Evolutionary conservation across 108 stramenopile species (phyloP), one percentile per base, ranked within the genome.

Genomic region (Mediolabrus comicus): DNA sequence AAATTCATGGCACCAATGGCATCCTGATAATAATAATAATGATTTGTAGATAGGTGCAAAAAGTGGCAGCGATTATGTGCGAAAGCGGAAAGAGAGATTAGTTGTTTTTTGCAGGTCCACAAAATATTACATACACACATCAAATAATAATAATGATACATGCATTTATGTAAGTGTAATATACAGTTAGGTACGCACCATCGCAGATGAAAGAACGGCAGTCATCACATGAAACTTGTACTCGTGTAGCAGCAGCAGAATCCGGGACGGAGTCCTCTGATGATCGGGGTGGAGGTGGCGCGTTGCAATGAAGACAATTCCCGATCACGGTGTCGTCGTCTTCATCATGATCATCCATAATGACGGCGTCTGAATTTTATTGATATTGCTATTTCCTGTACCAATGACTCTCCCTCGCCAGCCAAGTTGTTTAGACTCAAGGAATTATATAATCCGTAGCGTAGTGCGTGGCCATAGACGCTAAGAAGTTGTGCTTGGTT

Each of bases 1-100:
- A 67, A 82, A 96, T 72, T 93, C 92, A 65, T 96, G 95, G 77
- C 95, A 96, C 95, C 95, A 93, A 65, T 92, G 92, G 60, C 91
- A 96, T 53, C 71, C 70, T 68, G 62, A 34, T 4, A 8, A 51
- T 27, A n/a, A n/a, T n/a, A n/a, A n/a, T n/a, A n/a, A n/a, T 55
- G 57, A 36, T 46, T 30, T 11, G 28, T 22, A 46, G 27, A 17
- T 14, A 19, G 36, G 1, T 3, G 30, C 46, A 27, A n/a, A 43
- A 17, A 17, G 4, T 43, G 41, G 11, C n/a, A 3, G 16, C 5
- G 0, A 17, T 43, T 17, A 17, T 43, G n/a, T 17, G 16, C 10
- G 9, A 17, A 17, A n/a, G 9, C 41, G 22, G 22, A 49, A 49
- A 22, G 5, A 24, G 33, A 33, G 7, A 7, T 33, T 33, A 33